A percentile compares a stretch with the other conserved stretches of the same genome.
Conservation (phyloP, 2,329 filamentous ascomycete species). For the Clarireedia homoeocarpa region DNA sequence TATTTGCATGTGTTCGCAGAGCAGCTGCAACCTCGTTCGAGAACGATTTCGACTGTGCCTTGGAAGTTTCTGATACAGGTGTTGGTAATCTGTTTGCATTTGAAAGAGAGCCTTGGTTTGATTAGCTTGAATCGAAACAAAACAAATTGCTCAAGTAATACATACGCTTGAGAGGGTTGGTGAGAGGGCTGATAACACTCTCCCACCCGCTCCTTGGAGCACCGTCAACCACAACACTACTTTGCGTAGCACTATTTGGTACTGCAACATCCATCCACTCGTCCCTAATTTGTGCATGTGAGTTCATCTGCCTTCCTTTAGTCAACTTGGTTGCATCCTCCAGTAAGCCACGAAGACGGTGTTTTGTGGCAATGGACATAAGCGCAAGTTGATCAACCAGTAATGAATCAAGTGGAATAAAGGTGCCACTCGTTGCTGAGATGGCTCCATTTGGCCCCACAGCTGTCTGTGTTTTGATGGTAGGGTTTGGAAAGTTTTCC, state of each 20-base stretch:
- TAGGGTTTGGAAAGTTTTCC: conserved; percentile 20
- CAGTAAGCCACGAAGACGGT: conserved; percentile 66
- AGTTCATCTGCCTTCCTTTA: conserved; percentile 64
- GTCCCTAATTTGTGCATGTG: conserved; percentile 69
- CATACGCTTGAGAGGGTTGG: conserved; percentile 55
- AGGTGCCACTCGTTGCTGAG: conserved; percentile 56
- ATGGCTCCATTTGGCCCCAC: conserved; percentile 57
- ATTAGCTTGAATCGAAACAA: conserved; percentile 20
- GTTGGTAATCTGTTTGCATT: conserved; percentile 35
- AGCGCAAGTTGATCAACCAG: conserved; percentile 78
- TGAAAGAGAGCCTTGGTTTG: conserved; percentile 26
- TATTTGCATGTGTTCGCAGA: conserved; percentile 54
- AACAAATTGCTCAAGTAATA: conserved; percentile 14
- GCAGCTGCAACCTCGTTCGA: conserved; percentile 37
- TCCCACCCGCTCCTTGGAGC: conserved; percentile 33
- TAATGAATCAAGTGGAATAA: conserved; percentile 66
- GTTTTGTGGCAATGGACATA: conserved; percentile 74
- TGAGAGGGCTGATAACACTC: conserved; percentile 44
- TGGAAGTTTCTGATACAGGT: conserved; percentile 40
- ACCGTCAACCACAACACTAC: conserved; percentile 24
- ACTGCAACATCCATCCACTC: conserved; percentile 68
- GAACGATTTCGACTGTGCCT: conserved; percentile 38
- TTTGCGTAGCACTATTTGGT: conserved; percentile 33
- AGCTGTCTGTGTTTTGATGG: conserved; percentile 45
- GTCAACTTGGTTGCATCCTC: conserved; percentile 70